A percentile compares a stretch with the other conserved stretches of the same genome.
phyloP scores from a whole-genome alignment of 2,329 filamentous ascomycete genomes.

The Alternaria alternata region DNA sequence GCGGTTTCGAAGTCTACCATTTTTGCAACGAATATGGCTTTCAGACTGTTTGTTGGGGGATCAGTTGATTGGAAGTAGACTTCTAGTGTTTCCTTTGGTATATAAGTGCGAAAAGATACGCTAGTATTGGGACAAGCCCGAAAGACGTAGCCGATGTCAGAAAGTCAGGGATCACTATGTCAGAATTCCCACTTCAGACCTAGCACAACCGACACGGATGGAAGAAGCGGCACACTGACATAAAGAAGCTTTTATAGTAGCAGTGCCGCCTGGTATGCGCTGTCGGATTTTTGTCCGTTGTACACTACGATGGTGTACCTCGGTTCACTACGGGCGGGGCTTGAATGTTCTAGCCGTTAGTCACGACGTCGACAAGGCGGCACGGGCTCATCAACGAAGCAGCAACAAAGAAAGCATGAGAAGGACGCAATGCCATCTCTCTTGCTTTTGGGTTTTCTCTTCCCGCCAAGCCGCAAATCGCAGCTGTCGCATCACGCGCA shows the following conservation, averaged over 20 bases:
- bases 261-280: not conserved
- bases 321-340: not conserved
- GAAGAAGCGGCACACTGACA: not conserved
- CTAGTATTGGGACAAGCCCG: not conserved
- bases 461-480: not conserved
- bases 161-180: not conserved
- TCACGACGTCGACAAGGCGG: not conserved
- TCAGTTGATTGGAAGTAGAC: too few species aligned
- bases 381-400: not conserved
- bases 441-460: not conserved
- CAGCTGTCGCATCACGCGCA: not conserved
- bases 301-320: not conserved
- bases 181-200: not conserved
- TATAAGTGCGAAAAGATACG: not conserved
- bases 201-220: not conserved
- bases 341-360: not conserved
- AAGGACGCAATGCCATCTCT: not conserved
- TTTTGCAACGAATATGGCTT: not conserved
- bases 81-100: not conserved
- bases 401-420: not conserved
- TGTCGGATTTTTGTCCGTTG: not conserved
- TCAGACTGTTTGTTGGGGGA: not conserved
- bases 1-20: constrained; percentile 38
- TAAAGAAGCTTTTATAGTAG: not conserved
- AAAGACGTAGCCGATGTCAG: not conserved